Percentiles rank a stretch among this genome's conserved stretches.
These are phyloP conservation scores for Vanrija pseudolonga DNA, from an alignment of 1,284 basidiomycete species.

Conservation along the genomic window DNA sequence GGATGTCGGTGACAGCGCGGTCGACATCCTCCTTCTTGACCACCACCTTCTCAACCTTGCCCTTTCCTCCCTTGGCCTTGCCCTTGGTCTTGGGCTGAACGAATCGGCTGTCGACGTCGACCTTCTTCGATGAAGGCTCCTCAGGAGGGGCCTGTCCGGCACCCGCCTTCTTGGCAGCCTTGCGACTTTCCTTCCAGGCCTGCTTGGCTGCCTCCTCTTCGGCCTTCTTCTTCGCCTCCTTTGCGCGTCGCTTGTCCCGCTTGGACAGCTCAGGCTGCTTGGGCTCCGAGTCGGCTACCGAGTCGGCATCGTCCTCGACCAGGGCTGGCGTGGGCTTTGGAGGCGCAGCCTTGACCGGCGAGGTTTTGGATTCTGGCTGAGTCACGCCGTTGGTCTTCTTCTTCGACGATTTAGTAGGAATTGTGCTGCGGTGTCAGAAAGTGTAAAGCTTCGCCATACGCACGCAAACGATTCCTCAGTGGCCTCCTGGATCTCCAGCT, in stretches of 20 bases:
- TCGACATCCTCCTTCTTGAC: conserved; percentile 16
- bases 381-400: conserved; percentile 1
- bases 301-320: conserved; percentile 17
- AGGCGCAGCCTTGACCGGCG: too few relatives aligned
- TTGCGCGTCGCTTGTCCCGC: conserved; percentile 70
- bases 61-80: conserved; percentile 10
- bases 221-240: conserved; percentile 70
- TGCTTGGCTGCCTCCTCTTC: conserved; percentile 44
- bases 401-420: conserved; percentile 1
- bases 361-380: conserved; percentile 7
- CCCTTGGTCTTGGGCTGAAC: conserved; percentile 16
- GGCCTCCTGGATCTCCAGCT: conserved; percentile 12
- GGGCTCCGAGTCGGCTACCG: neutral
- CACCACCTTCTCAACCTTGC: conserved; percentile 6
- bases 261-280: conserved; percentile 59
- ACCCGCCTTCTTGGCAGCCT: conserved; percentile 25
- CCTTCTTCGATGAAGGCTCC: conserved; percentile 6
- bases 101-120: conserved; percentile 6
- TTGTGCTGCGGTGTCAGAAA: conserved; percentile 1
- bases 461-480: conserved; percentile 14
- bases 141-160: neutral
- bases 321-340: neutral
- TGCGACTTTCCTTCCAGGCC: conserved; percentile 29
- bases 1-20: conserved; percentile 17
- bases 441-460: neutral